Evolutionary conservation across 306 rosid species (phyloP), one percentile per base, ranked within the genome.

Genomic region (Dicorynia guianensis): DNA sequence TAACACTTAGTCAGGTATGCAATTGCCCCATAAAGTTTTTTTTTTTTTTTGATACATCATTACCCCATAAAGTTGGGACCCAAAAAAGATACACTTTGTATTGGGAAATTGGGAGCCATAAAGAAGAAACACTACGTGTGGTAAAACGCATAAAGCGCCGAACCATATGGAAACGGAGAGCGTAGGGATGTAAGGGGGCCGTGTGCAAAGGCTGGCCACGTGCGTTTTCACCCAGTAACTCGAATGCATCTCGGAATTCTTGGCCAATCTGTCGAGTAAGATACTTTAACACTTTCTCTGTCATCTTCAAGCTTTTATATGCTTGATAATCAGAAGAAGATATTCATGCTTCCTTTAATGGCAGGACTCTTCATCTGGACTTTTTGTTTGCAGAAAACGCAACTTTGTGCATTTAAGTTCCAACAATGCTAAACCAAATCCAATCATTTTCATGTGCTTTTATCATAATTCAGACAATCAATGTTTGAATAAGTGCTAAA

Each of bases 121-220:
- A n/a, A 58, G 56, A 15, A 55, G 30, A 25, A 63, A 42, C 69
- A 76, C 62, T 38, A 13, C 14, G 68, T 46, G 58, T 66, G 67
- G 67, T 46, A 35, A 33, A 57, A 14, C 19, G 43, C 67, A 55
- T 5, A 64, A 56, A 71, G 20, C 47, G 52, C 52, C 63, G 56
- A 36, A 53, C 10, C 15, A 14, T 19, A 71, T 43, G 64, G 54
- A 68, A 56, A 57, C 8, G 6, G 18, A 48, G n/a, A 48, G 5
- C 17, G 53, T 48, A 12, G n/a, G 11, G 25, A 55, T 25, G 30
- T 25, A 15, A 18, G 34, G 63, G 14, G 30, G 3, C 2, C 59
- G 40, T 5, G 43, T 79, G 56, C 49, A 48, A 60, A 42, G 66
- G 71, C 70, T 80, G 66, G 75, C 75, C 64, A 72, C 72, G 83